Evolutionary conservation across 352 stramenopile genomes (phyloP).

Genomic region (Sclerospora graminicola): DNA sequence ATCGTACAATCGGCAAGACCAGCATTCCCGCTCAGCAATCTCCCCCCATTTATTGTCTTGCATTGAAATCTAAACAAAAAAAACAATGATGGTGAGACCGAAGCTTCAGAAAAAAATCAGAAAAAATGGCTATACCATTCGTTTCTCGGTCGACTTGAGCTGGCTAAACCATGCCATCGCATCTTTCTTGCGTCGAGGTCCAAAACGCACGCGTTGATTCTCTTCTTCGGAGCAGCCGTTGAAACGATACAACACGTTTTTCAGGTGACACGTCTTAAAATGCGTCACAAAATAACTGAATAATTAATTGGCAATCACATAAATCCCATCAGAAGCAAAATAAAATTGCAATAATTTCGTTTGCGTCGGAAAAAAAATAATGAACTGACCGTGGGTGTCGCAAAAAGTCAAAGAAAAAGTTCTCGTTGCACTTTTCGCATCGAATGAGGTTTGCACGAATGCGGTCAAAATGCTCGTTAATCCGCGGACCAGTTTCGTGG

Average conservation of each 20-base stretch:
- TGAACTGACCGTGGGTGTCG: constrained; percentile 43
- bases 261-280: constrained; percentile 72
- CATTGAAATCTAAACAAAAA: constrained; percentile 51
- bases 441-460: constrained; percentile 60
- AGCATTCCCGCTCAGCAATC: constrained; percentile 64
- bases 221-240: constrained; percentile 66
- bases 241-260: constrained; percentile 70
- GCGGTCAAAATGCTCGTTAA: constrained; percentile 57
- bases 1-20: constrained; percentile 52
- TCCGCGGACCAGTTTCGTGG: constrained; percentile 10
- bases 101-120: neutral
- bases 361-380: too few relatives aligned
- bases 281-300: constrained; percentile 70
- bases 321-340: too few relatives aligned
- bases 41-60: constrained; percentile 81
- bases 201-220: constrained; percentile 64
- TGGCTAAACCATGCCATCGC: constrained; percentile 60
- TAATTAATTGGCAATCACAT: neutral
- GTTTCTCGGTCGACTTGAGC: constrained; percentile 79
- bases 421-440: constrained; percentile 73
- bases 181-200: constrained; percentile 56
- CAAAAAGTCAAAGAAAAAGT: constrained; percentile 76
- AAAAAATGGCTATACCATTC: constrained; percentile 34
- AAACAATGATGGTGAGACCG: neutral
- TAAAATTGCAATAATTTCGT: too few relatives aligned